Evolutionary conservation across 768 basidiomycete species (phyloP).

Genomic region (Rhizopogon vesiculosus): DNA sequence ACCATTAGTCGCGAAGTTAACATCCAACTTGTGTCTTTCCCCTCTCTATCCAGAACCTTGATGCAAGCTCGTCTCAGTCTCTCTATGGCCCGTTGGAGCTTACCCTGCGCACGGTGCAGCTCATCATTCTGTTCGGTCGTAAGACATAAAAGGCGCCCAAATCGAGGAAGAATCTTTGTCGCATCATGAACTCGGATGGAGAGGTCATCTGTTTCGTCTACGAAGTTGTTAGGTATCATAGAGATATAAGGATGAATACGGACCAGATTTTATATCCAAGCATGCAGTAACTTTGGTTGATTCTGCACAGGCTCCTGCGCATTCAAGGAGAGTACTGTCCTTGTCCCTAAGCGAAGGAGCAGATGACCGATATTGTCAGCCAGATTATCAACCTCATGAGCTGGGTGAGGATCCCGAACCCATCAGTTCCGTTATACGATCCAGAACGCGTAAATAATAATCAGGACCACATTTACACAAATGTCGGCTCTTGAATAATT

Average conservation of each 20-base stretch:
- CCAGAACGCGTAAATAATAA: constrained; percentile 36
- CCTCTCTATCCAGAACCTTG: constrained; percentile 38
- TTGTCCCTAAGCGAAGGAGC: not conserved
- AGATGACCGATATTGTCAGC: constrained; percentile 7
- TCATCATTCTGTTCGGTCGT: constrained; percentile 29
- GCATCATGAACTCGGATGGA: constrained; percentile 15
- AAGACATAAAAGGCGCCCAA: too few species aligned
- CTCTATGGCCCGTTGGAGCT: constrained; percentile 59
- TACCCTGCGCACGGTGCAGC: constrained; percentile 36
- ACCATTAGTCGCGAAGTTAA: constrained; percentile 31
- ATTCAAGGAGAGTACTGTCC: constrained; percentile 26
- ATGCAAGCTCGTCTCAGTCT: constrained; percentile 47
- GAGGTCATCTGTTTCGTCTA: constrained; percentile 8
- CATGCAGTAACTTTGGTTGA: constrained; percentile 42
- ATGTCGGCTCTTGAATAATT: not conserved
- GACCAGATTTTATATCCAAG: constrained; percentile 11
- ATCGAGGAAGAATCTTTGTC: too few species aligned
- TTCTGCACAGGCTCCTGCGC: constrained; percentile 35
- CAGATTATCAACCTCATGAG: constrained; percentile 15
- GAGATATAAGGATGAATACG: not conserved
- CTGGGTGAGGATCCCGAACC: constrained; percentile 3
- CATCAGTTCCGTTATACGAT: constrained; percentile 43
- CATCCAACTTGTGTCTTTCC: constrained; percentile 3
- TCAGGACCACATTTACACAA: not conserved
- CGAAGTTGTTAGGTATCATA: not conserved